A percentile compares a stretch with the other conserved stretches of the same genome.
Conservation (phyloP, 176 grass and related monocot genomes). For the Sorghum bicolor region DNA sequence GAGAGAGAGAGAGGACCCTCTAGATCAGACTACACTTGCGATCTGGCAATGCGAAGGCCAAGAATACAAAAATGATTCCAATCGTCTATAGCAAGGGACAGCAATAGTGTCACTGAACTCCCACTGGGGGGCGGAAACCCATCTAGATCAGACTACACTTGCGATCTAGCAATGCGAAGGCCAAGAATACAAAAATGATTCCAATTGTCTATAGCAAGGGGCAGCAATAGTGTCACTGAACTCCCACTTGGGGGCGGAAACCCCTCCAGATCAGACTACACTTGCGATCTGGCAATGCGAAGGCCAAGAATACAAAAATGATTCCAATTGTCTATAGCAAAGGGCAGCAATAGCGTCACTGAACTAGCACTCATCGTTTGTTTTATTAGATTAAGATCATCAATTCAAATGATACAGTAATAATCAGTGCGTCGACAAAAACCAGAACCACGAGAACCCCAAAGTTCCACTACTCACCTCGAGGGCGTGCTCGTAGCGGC, state of each 20-base stretch:
- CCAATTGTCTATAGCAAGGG: too few species aligned
- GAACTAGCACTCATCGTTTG: too few species aligned
- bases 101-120: too few species aligned
- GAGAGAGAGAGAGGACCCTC: not conserved
- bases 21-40: not conserved
- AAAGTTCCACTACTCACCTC: constrained; percentile 35
- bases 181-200: not conserved
- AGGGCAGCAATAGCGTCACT: too few species aligned
- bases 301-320: not conserved
- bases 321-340: too few species aligned
- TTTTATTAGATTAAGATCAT: not conserved
- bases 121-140: too few species aligned
- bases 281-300: not conserved
- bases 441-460: not conserved
- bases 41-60: too few species aligned
- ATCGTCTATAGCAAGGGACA: too few species aligned
- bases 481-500: constrained; percentile 64
- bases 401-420: not conserved
- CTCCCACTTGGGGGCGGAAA: too few species aligned
- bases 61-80: not conserved
- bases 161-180: too few species aligned
- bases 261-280: not conserved
- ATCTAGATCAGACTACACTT: not conserved
- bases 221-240: too few species aligned
- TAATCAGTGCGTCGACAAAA: not conserved